Evolutionary conservation across 2,329 filamentous ascomycete genomes (phyloP), one percentile per base, ranked within the genome.

Genomic region (Magnaporthiopsis rhizophila): DNA sequence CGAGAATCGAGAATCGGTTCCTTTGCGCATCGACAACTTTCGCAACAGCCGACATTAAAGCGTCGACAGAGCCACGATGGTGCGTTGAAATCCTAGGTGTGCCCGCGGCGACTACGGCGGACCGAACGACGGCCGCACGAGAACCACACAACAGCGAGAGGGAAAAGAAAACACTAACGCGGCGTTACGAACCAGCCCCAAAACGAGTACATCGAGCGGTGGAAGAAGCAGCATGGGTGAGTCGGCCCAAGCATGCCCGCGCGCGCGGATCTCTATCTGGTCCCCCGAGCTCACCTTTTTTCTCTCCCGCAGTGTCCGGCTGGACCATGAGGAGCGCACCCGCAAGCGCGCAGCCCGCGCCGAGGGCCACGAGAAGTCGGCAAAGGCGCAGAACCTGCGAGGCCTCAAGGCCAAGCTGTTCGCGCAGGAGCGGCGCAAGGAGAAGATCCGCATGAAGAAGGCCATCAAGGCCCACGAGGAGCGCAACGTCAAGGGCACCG

Each of bases 391-490:
- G 82, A 97, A 95, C 77, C 84, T 97, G 73, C 89, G 90, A 67
- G 95, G 95, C 69, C 86, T 98, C 71, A 85, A 92, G 67, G 95
- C 95, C 70, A 99, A 99, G 83, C 82, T 96, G 72, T 89, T 95
- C 81, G 89, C 94, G 77, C 89, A 98, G 85, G 92, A 93, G 83
- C 87, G 95, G 32, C 91, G 92, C 81, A 90, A 93, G 76, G 93
- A 99, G 83, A 99, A 99, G 89, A 96, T 97, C 75, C 92, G 96
- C 84, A 93, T 97, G 89, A 90, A 89, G 79, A 96, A 97, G 84
- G 82, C 88, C 73, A 96, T 99, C 85, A 91, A 90, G 79, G 90
- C 91, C 59, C 91, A 97, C 81, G 95, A 99, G 79, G 91, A 97
- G 82, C 89, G 92, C 79, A 96, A 97, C 74, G 88, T 98, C 82